Evolutionary conservation across 768 basidiomycete species (phyloP), one percentile per base, ranked within the genome.

Genomic region (Pholiota molesta): DNA sequence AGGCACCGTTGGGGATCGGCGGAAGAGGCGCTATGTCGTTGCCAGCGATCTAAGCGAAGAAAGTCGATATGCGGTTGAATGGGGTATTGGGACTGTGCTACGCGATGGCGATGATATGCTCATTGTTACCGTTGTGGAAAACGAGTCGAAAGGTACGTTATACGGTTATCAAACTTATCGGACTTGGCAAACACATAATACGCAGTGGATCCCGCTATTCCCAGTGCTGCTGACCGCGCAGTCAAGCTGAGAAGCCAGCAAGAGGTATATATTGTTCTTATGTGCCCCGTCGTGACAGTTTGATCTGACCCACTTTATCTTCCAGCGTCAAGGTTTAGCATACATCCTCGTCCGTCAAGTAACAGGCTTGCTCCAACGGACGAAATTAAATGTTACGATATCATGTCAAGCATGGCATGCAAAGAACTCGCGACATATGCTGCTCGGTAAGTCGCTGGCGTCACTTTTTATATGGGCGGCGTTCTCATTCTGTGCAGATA

Each of bases 401-500:
- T 81, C 87, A 3, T 99, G 97, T 73, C 95, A 99, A 76, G 95
- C 96, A 29, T 92, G 96, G 86, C 96, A 99, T 66, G 94, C 96
- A n/a, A 97, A 97, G 80, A 96, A 96, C 71, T 82, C 90, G 1
- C 78, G 94, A 23, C 94, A 95, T 70, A 95, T 96, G 89, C 77
- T 97, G 23, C 78, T 97, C 19, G 90, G 90, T 88, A 54, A 57
- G 81, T 69, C 51, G 47, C 23, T 54, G 40, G 56, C 39, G 51
- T 28, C 53, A 23, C 35, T 45, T 54, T 40, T 55, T 57, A 31
- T 28, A 21, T 26, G 59, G 13, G 33, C 51, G 14, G 26, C 23
- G 31, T 45, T n/a, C 47, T 53, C 16, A 35, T 52, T 8, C 26
- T 28, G 45, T 8, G 11, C 57, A 85, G 92, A 96, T 68, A 85